Conservation (phyloP, 768 basidiomycete species). For the Phaeolepiota aurea region DNA sequence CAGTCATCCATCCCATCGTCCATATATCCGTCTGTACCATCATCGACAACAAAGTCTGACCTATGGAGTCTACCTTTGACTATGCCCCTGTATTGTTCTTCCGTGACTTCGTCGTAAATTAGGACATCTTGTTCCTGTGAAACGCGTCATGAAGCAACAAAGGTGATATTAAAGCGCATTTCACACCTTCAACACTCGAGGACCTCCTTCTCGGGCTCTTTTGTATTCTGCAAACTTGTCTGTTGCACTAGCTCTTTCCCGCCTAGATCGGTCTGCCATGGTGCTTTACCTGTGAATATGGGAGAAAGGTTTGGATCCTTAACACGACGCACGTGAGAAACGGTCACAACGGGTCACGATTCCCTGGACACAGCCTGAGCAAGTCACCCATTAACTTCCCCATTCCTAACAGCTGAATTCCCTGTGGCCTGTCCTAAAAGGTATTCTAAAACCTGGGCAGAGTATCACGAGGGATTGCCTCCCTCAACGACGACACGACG, state of each 20-base stretch:
- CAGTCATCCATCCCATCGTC: constrained; percentile 98
- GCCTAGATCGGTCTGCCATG: constrained; percentile 34
- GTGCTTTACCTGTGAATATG: no score
- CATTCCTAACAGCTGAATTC: no score
- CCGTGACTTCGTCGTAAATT: constrained; percentile 86
- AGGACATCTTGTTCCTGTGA: constrained; percentile 44
- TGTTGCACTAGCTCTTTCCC: constrained; percentile 26
- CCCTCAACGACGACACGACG: no score
- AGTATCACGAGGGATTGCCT: no score
- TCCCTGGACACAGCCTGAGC: no score
- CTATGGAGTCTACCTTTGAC: constrained; percentile 74
- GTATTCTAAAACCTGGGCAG: no score
- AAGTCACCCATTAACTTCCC: no score
- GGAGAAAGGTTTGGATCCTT: no score
- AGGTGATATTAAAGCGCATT: constrained; percentile 5
- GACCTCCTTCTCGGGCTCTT: constrained; percentile 50
- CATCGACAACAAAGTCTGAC: constrained; percentile 95
- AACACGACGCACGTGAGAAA: no score
- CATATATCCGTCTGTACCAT: constrained; percentile 84
- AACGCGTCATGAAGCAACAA: constrained; percentile 1
- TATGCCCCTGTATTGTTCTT: constrained; percentile 81
- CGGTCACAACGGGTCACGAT: no score
- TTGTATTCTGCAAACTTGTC: constrained; percentile 55
- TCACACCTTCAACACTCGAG: constrained; percentile 49
- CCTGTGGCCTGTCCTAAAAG: no score